Base-by-base conservation (phyloP, 2,329 filamentous ascomycete genomes). In the Proliferodiscus dingleyae region DNA sequence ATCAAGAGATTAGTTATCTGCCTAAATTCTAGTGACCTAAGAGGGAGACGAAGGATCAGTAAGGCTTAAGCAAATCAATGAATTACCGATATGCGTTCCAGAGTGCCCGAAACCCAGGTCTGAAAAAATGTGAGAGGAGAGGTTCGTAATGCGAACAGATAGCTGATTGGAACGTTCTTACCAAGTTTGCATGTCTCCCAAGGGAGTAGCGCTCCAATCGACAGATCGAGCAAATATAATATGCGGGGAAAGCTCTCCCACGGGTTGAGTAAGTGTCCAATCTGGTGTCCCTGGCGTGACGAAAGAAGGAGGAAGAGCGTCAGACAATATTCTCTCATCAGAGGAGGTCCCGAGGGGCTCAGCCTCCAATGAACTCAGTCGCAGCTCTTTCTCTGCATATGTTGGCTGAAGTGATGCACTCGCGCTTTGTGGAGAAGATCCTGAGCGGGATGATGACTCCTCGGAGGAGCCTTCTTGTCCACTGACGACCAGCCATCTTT, bases 1-100 rank as follows among this genome's bases (percentile, higher is more conserved):
- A 93, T 89, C 55, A 93, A 78, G 33, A 91, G 66, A 61, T 89
- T 90, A 34, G 84, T 82, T 78, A 90, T 84, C 53, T 81, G 78
- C 37, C 87, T 76, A 41, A 93, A 69, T 53, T 89, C 84, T 36
- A 85, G 76, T 36, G 90, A 68, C 55, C 88, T 23, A 19, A n/a
- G 11, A 43, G 24, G 18, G 9, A 8, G 32, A 3, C 7, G 15
- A 3, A 16, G 4, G 23, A 6, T 19, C 24, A 29, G 24, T 22
- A 39, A 5, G 8, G 18, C 6, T 7, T 13, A 26, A 11, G 11
- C 6, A 26, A 6, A 11, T 26, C 24, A 26, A 6, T 26, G 6
- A 6, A 26, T 6, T 6, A 11, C 6, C 24, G 11, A n/a, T n/a
- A n/a, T n/a, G n/a, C n/a, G n/a, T n/a, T n/a, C n/a, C n/a, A n/a